Conservation (phyloP, 1,284 basidiomycete species). For the Ceratobasidium papillatum region DNA sequence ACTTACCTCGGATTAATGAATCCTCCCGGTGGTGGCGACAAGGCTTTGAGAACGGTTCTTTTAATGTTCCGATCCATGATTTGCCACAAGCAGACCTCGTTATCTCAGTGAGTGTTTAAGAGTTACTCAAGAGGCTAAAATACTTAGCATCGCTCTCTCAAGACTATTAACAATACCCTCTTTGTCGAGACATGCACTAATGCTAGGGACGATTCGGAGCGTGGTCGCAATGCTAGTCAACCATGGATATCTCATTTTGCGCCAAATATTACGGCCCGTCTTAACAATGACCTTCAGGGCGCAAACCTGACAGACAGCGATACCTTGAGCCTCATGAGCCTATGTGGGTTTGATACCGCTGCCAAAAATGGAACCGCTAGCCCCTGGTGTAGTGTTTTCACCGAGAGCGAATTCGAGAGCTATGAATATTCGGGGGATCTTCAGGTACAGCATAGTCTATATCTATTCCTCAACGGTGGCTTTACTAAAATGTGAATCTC, state of each 20-base stretch:
- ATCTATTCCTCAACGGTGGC: constrained; percentile 10
- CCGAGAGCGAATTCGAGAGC: constrained; percentile 62
- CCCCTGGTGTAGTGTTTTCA: constrained; percentile 76
- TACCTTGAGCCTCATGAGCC: constrained; percentile 67
- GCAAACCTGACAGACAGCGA: constrained; percentile 68
- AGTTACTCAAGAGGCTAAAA: too few species aligned
- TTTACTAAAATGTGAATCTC: neutral
- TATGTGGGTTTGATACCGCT: constrained; percentile 81
- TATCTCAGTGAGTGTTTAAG: constrained; percentile 33
- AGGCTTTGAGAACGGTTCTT: constrained; percentile 44
- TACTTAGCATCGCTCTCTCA: too few species aligned
- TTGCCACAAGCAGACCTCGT: constrained; percentile 48
- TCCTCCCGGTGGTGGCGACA: constrained; percentile 75
- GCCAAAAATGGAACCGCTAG: constrained; percentile 60
- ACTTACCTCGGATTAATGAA: constrained; percentile 65
- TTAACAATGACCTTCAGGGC: constrained; percentile 66
- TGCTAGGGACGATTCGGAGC: constrained; percentile 51
- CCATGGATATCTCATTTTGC: constrained; percentile 67
- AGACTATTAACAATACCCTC: constrained; percentile 74
- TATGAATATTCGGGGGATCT: constrained; percentile 79
- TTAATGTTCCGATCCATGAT: neutral
- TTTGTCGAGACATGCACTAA: constrained; percentile 73
- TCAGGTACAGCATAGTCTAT: constrained; percentile 61
- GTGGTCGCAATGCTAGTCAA: constrained; percentile 39
- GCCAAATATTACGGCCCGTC: constrained; percentile 64